phyloP scores from a whole-genome alignment of 1,284 basidiomycete species.

The Nidula niveotomentosa region DNA sequence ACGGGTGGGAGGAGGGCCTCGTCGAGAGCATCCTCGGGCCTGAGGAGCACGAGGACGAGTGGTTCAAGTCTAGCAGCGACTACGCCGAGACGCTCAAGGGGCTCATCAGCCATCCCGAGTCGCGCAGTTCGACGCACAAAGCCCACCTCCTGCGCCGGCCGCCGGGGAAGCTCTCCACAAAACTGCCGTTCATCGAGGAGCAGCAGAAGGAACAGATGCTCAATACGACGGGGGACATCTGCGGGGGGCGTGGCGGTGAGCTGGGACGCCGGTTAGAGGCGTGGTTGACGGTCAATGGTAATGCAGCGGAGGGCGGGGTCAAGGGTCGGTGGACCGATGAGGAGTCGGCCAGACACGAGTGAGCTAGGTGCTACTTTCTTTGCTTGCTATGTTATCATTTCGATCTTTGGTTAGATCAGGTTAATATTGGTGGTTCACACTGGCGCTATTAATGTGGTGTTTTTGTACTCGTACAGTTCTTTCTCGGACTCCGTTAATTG shows the following conservation, averaged over 20 bases:
- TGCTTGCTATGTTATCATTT: neutral
- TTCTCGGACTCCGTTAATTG: neutral
- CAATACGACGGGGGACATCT: slow-evolving; percentile 67
- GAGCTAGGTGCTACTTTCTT: neutral
- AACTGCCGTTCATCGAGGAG: slow-evolving; percentile 53
- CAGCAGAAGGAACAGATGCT: slow-evolving; percentile 68
- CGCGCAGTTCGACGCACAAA: neutral
- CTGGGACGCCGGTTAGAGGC: slow-evolving; percentile 71
- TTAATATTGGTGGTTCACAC: neutral
- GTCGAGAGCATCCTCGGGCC: slow-evolving; percentile 71
- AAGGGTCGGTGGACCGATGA: slow-evolving; percentile 2
- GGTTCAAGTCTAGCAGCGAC: slow-evolving; percentile 42
- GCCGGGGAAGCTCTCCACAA: slow-evolving; percentile 18
- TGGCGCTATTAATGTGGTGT: neutral
- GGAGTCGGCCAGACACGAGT: neutral
- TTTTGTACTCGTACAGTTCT: neutral
- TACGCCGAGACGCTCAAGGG: slow-evolving; percentile 23
- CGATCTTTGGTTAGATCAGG: too few relatives aligned
- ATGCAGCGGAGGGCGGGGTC: slow-evolving; percentile 1
- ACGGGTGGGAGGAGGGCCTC: slow-evolving; percentile 84
- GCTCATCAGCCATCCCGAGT: slow-evolving; percentile 8
- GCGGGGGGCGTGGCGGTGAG: slow-evolving; percentile 75
- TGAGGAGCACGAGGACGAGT: slow-evolving; percentile 66
- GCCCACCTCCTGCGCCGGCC: neutral
- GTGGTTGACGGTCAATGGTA: slow-evolving; percentile 51